These are phyloP conservation scores for Rasamsonia emersonii DNA, from an alignment of 2,329 filamentous ascomycete genomes.

Conservation along the genomic window DNA sequence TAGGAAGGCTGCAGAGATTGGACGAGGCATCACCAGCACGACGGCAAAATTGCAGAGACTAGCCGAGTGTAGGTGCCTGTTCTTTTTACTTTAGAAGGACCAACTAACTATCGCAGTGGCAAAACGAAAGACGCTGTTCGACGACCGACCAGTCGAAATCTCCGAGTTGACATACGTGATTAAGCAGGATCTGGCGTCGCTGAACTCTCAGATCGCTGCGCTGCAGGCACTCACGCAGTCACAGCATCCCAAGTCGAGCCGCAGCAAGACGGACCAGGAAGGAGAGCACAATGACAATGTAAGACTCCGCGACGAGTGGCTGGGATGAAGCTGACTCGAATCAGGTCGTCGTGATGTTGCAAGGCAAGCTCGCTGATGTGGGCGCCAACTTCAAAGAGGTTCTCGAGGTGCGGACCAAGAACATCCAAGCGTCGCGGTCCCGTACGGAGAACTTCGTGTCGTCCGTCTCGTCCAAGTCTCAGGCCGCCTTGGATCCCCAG, in stretches of 20 bases:
- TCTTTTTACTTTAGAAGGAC: neutral
- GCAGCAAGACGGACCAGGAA: slow-evolving; percentile 57
- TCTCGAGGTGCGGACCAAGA: slow-evolving; percentile 90
- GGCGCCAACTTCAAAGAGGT: slow-evolving; percentile 96
- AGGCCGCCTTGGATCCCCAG: slow-evolving; percentile 53
- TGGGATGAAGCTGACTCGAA: slow-evolving; percentile 14
- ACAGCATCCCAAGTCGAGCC: slow-evolving; percentile 57
- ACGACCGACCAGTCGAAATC: slow-evolving; percentile 93
- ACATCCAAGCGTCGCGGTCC: slow-evolving; percentile 87
- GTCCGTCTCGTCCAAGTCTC: slow-evolving; percentile 69
- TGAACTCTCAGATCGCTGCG: slow-evolving; percentile 78
- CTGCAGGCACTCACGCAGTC: slow-evolving; percentile 71
- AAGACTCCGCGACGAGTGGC: slow-evolving; percentile 13
- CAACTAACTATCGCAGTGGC: slow-evolving; percentile 52
- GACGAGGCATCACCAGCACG: slow-evolving; percentile 79
- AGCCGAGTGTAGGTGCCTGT: slow-evolving; percentile 65
- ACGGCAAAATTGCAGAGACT: slow-evolving; percentile 94
- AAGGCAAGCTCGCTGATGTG: slow-evolving; percentile 86
- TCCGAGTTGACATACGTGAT: slow-evolving; percentile 96
- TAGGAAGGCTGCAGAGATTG: slow-evolving; percentile 81
- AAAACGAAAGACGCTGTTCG: slow-evolving; percentile 93
- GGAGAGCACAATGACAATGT: slow-evolving; percentile 96
- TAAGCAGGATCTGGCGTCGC: slow-evolving; percentile 83
- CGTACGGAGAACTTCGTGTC: slow-evolving; percentile 96
- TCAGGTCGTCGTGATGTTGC: slow-evolving; percentile 70